Conservation (phyloP, 140 eudicot species). For the Cichorium intybus region DNA sequence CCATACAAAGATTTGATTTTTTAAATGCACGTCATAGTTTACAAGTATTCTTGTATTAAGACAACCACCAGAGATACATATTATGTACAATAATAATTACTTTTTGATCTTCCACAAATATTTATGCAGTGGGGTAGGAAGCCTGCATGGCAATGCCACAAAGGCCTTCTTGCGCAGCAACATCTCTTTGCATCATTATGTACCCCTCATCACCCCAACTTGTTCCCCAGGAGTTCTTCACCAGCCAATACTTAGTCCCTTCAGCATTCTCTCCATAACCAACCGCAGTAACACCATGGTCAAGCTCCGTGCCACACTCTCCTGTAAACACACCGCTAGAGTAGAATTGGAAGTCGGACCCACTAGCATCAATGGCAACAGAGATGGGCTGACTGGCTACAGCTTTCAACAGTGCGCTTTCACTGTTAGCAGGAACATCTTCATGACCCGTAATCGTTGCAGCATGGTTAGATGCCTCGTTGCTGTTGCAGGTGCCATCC, state of each 20-base stretch:
- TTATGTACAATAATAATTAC: too few relatives aligned
- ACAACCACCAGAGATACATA: too few relatives aligned
- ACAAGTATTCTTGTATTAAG: too few relatives aligned
- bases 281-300: constrained; percentile 35
- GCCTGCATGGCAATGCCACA: constrained; percentile 36
- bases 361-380: too few relatives aligned
- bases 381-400: too few relatives aligned
- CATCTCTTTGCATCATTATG: constrained; percentile 31
- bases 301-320: constrained; percentile 23
- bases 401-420: too few relatives aligned
- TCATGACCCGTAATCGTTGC: constrained; percentile 32
- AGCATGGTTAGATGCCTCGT: constrained; percentile 11
- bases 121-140: constrained; percentile 27
- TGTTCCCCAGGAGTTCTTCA: constrained; percentile 35
- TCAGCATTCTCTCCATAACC: constrained; percentile 30
- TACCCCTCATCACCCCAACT: constrained; percentile 36
- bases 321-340: constrained; percentile 29
- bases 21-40: too few relatives aligned
- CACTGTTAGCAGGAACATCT: constrained; percentile 32
- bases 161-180: constrained; percentile 15
- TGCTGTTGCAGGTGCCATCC: constrained; percentile 22
- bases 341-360: constrained; percentile 36
- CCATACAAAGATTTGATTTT: too few relatives aligned
- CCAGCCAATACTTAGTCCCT: constrained; percentile 18
- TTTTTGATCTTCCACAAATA: too few relatives aligned